phyloP scores from a whole-genome alignment of 1,139 yeast species.

The Yamadazyma atmosphaerica region DNA sequence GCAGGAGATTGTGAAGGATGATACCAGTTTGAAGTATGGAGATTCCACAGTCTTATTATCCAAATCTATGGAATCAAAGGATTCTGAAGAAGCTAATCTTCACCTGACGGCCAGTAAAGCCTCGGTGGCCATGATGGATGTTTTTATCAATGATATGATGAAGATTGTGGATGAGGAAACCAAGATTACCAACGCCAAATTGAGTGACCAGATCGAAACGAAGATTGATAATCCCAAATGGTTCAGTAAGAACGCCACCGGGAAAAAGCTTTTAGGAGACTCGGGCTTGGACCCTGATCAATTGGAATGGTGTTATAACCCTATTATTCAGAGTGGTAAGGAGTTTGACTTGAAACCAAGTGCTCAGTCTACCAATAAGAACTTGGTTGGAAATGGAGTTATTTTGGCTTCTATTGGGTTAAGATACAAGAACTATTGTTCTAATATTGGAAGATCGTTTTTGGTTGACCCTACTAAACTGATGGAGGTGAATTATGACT shows the following conservation, averaged over 20 bases:
- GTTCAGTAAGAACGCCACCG: constrained; percentile 61
- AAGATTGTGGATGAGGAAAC: constrained; percentile 83
- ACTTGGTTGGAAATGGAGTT: constrained; percentile 74
- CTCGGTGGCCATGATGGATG: constrained; percentile 78
- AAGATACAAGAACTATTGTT: constrained; percentile 86
- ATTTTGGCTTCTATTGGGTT: constrained; percentile 84
- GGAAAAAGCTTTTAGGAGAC: constrained; percentile 50
- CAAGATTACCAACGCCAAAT: constrained; percentile 68
- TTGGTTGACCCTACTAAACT: constrained; percentile 85
- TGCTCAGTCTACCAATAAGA: constrained; percentile 70
- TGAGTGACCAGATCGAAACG: constrained; percentile 77
- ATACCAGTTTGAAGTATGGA: constrained; percentile 37
- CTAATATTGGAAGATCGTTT: constrained; percentile 85
- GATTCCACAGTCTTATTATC: constrained; percentile 61
- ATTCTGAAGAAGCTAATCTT: constrained; percentile 69
- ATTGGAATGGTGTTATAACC: constrained; percentile 93
- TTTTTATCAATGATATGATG: constrained; percentile 87
- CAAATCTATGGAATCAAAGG: constrained; percentile 69
- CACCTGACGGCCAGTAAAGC: constrained; percentile 75
- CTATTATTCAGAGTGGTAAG: constrained; percentile 88
- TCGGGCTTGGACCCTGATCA: constrained; percentile 62
- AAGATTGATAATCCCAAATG: constrained; percentile 78
- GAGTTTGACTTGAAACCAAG: constrained; percentile 83
- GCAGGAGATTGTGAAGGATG: constrained; percentile 54
- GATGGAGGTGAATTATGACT: constrained; percentile 78